A percentile compares a stretch with the other conserved stretches of the same genome.
These are phyloP conservation scores for Ananas comosus DNA, from an alignment of 176 grass and related monocot genomes.

Conservation along the genomic window DNA sequence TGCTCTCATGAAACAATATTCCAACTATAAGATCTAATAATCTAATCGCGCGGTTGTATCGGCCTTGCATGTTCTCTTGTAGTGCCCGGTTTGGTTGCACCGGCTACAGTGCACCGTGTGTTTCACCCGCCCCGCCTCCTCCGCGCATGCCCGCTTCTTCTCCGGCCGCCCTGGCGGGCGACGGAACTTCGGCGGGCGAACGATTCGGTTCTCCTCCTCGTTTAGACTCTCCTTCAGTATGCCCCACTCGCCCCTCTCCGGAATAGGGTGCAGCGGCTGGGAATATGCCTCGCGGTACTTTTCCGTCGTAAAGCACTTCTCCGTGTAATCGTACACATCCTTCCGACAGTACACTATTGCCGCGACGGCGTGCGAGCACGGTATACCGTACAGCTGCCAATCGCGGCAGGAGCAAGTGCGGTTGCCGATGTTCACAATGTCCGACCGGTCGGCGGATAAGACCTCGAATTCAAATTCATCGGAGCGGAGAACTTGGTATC, in stretches of 20 bases:
- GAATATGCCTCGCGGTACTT: slow-evolving; percentile 16
- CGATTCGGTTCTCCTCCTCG: slow-evolving; percentile 10
- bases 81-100: slow-evolving; percentile 29
- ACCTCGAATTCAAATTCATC: slow-evolving; percentile 32
- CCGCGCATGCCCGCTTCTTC: slow-evolving; percentile 11
- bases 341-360: slow-evolving; percentile 11
- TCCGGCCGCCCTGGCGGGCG: slow-evolving; percentile 19
- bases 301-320: slow-evolving; percentile 13
- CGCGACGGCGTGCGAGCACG: slow-evolving; percentile 26
- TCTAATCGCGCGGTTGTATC: background rate
- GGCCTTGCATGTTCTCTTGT: slow-evolving; percentile 26
- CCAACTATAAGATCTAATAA: background rate
- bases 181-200: slow-evolving; percentile 22
- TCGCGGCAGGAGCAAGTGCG: slow-evolving; percentile 19
- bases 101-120: slow-evolving; percentile 26
- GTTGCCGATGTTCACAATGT: slow-evolving; percentile 22
- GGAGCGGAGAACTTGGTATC: slow-evolving; percentile 25
- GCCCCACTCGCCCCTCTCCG: slow-evolving; percentile 14
- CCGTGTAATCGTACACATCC: slow-evolving; percentile 19
- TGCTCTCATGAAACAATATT: too few relatives aligned
- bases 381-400: slow-evolving; percentile 23
- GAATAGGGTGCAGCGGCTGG: slow-evolving; percentile 9
- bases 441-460: slow-evolving; percentile 17
- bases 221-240: background rate
- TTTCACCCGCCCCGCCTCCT: slow-evolving; percentile 11